These are phyloP conservation scores for Breviolum minutum DNA, from an alignment of 73 alveolate genomes.

Conservation along the genomic window DNA sequence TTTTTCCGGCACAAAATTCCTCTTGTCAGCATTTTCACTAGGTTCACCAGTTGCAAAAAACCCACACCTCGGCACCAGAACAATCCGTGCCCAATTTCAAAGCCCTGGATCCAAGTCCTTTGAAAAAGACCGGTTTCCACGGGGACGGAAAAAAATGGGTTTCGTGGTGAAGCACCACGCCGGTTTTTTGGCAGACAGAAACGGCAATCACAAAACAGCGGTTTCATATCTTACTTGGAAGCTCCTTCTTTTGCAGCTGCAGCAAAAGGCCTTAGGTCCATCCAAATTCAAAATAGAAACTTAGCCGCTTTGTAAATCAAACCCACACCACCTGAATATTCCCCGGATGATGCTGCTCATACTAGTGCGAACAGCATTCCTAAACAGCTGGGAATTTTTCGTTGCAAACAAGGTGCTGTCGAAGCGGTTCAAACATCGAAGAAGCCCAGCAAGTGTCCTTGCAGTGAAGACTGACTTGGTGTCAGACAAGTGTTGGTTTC, in stretches of 20 bases:
- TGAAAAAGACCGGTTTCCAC: background rate
- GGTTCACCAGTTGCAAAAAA: background rate
- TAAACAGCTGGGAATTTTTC: background rate
- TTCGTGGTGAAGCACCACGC: background rate
- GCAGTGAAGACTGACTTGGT: background rate
- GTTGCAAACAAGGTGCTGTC: background rate
- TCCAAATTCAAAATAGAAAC: background rate
- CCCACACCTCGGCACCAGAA: conserved; percentile 48
- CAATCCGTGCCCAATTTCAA: conserved; percentile 38
- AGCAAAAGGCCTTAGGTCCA: background rate
- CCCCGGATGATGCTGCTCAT: background rate
- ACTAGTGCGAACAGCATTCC: background rate
- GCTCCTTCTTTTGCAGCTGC: background rate
- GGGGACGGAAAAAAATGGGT: background rate
- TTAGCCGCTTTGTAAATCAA: background rate
- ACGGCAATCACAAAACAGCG: background rate
- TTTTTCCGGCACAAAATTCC: background rate
- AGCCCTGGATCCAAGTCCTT: conserved; percentile 19
- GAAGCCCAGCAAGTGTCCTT: conserved; percentile 53
- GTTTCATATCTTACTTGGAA: background rate
- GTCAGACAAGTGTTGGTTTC: background rate
- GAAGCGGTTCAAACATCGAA: conserved; percentile 22
- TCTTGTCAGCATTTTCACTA: background rate
- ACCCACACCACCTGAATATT: background rate
- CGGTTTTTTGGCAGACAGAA: background rate